Evolutionary conservation across 108 stramenopile genomes (phyloP), one percentile per base, ranked within the genome.

Genomic region (Stephanodiscus minutulus): DNA sequence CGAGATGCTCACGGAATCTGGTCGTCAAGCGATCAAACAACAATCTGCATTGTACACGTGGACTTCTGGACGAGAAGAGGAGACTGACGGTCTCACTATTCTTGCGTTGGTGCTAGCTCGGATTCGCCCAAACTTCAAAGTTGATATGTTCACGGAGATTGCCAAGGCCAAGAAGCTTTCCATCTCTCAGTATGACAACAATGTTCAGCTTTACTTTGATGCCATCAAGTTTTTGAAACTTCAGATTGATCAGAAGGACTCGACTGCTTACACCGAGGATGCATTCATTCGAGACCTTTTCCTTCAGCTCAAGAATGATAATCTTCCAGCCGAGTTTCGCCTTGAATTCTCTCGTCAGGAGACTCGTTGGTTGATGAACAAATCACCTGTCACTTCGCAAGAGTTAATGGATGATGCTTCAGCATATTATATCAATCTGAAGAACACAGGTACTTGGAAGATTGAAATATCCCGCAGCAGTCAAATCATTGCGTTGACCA

Each of bases 211-310:
- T 6, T 55, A 25, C 24, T 55, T 20, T 25, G 24, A 55, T 8
- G 54, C 54, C 2, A 25, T 55, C 4, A 22, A 55, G 24, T 25
- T 2, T 11, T 12, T 5, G 5, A 55, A 55, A 8, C 20, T 55
- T 1, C 11, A 25, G 8, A 55, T 55, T 25, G 54, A 55, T 8
- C 22, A 55, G 54, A 55, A 55, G 54, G 24, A 55, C 22, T 3
- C 54, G 4, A 55, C 20, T 2, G 54, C 54, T 11, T 55, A 55
- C 54, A 55, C 54, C 24, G 54, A 55, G 3, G 54, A 55, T 5
- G 54, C 54, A 22, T 55, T 55, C 54, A 3, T 25, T 11, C 20
- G 24, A 2, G 54, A 55, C 54, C 2, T 55, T 25, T 21, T 55
- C 24, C 20, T 25, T 6, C 54, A 55, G 25, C 24, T 55, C 6